A percentile compares a stretch with the other conserved stretches of the same genome.
Evolutionary conservation across 2,329 filamentous ascomycete genomes (phyloP).

Genomic region (Penicillium sclerotigenum): DNA sequence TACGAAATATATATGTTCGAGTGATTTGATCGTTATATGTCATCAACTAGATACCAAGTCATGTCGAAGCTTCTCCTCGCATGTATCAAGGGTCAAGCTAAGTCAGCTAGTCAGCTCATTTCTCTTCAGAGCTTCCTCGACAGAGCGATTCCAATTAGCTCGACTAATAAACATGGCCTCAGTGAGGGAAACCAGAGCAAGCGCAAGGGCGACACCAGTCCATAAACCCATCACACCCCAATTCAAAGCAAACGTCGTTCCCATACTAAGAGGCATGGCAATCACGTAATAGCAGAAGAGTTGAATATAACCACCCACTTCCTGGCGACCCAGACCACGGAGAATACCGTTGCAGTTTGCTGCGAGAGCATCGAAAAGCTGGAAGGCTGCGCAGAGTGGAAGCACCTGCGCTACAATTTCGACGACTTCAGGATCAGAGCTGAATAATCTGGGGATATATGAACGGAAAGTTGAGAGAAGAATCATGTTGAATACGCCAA

Average conservation of each 20-base stretch:
- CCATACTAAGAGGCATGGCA: conserved; percentile 79
- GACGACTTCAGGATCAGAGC: conserved; percentile 68
- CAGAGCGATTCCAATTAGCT: conserved; percentile 57
- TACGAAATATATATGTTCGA: not conserved
- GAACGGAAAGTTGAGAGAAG: conserved; percentile 67
- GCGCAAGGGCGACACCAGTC: conserved; percentile 71
- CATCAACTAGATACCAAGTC: not conserved
- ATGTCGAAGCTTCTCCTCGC: not conserved
- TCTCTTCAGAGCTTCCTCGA: conserved; percentile 57
- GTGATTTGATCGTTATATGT: not conserved
- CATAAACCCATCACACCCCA: conserved; percentile 82
- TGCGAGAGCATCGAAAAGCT: conserved; percentile 80
- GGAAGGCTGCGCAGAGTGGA: conserved; percentile 81
- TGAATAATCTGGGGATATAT: conserved; percentile 74
- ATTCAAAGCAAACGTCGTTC: conserved; percentile 68
- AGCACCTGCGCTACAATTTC: conserved; percentile 66
- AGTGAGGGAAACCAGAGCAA: conserved; percentile 56
- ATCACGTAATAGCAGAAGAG: conserved; percentile 82
- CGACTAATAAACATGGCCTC: conserved; percentile 57
- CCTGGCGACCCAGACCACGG: conserved; percentile 81
- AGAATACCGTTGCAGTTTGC: conserved; percentile 80
- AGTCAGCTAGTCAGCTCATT: conserved; percentile 42
- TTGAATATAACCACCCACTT: conserved; percentile 85
- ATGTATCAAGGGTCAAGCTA: not conserved
- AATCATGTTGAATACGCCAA: conserved; percentile 77